Evolutionary conservation across 305 asterid genomes (phyloP).

Genomic region (Solanum hybrid): DNA sequence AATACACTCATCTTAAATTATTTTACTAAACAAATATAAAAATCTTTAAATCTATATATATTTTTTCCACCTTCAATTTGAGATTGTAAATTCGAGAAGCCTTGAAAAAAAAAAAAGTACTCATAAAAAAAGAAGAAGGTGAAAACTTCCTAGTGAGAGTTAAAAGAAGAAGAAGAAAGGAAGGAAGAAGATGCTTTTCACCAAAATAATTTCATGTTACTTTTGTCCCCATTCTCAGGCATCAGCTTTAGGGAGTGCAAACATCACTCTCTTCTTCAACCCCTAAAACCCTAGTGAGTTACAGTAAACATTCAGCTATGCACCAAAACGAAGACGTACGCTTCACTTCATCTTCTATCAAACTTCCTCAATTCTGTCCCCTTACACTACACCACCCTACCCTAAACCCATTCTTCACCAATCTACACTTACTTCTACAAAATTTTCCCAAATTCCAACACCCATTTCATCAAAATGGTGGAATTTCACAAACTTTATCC

Average conservation of each 20-base stretch:
- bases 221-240: background rate
- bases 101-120: background rate
- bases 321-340: constrained; percentile 38
- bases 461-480: constrained; percentile 13
- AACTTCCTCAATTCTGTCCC: constrained; percentile 31
- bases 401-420: background rate
- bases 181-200: background rate
- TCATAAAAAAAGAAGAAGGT: too few relatives aligned
- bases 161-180: background rate
- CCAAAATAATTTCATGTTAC: background rate
- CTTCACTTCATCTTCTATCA: constrained; percentile 47
- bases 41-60: background rate
- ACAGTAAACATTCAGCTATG: background rate
- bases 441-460: constrained; percentile 27
- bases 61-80: too few relatives aligned
- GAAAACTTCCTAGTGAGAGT: background rate
- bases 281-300: background rate
- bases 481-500: constrained; percentile 12
- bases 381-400: background rate
- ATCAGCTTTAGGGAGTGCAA: background rate
- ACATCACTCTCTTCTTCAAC: background rate
- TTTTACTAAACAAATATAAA: background rate
- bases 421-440: constrained; percentile 8
- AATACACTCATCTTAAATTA: background rate
- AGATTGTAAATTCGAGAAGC: background rate